Evolutionary conservation across 2,329 filamentous ascomycete genomes (phyloP).

Genomic region (Cladosporium sp.): DNA sequence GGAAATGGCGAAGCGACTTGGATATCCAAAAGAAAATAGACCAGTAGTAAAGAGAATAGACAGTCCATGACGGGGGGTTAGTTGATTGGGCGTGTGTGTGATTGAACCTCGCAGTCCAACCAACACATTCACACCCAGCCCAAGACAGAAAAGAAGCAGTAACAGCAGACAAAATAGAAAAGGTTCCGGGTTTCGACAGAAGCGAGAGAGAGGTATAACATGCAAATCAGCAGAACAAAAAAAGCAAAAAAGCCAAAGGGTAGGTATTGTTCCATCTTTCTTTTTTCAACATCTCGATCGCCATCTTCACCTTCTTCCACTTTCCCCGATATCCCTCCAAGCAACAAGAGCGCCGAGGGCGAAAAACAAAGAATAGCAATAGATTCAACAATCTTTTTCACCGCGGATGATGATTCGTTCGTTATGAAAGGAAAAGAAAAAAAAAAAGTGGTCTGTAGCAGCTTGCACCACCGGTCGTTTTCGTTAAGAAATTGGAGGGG

Average conservation of each 20-base stretch:
- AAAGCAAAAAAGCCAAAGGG: slow-evolving; percentile 1
- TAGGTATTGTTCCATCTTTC: slow-evolving; percentile 3
- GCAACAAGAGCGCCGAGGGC: not conserved
- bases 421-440: slow-evolving; percentile 3
- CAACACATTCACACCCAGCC: no score
- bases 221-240: no score
- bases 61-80: not conserved
- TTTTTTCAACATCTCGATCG: no score
- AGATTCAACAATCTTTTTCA: no score
- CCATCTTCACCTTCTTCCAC: not conserved
- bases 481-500: no score
- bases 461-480: no score
- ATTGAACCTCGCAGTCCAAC: no score
- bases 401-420: not conserved
- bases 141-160: not conserved
- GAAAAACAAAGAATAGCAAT: not conserved
- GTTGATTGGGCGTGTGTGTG: no score
- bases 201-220: slow-evolving; percentile 12
- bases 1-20: not conserved
- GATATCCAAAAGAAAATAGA: slow-evolving; percentile 8
- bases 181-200: not conserved
- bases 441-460: no score
- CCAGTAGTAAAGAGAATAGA: not conserved
- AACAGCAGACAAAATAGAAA: not conserved
- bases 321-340: slow-evolving; percentile 1